These are phyloP conservation scores for Zea luxurians DNA, from an alignment of 176 grass and related monocot species.

Conservation along the genomic window DNA sequence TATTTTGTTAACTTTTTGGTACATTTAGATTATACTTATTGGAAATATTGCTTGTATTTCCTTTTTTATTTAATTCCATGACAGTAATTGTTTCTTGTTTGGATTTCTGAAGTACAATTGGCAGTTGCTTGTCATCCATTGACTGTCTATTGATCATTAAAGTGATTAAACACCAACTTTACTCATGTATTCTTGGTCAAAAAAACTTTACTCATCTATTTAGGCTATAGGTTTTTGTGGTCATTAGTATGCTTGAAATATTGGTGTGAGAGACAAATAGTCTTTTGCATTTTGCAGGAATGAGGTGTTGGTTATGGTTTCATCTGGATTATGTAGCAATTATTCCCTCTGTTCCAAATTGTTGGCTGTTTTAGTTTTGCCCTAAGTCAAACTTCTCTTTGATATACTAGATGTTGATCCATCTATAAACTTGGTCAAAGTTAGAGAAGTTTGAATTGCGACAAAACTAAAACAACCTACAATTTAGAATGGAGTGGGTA, in stretches of 20 bases:
- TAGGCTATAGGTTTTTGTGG: conserved; percentile 13
- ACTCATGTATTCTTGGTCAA: not conserved
- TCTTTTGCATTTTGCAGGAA: conserved; percentile 1
- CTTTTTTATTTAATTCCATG: not conserved
- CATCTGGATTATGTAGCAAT: conserved; percentile 11
- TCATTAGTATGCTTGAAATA: not conserved
- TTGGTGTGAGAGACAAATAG: not conserved
- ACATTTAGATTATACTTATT: conserved; percentile 5
- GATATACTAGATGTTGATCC: not conserved
- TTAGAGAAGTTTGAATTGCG: not conserved
- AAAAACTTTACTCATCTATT: not conserved
- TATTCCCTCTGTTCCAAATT: not conserved
- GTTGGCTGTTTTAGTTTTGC: not conserved
- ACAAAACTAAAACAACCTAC: not conserved
- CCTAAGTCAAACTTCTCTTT: not conserved
- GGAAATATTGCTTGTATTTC: not conserved
- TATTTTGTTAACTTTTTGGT: not conserved
- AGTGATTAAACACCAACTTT: conserved; percentile 2
- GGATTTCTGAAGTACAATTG: not conserved
- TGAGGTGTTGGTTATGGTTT: conserved; percentile 14
- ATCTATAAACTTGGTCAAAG: not conserved
- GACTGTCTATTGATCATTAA: conserved; percentile 6
- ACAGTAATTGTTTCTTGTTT: not conserved
- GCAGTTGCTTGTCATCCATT: not conserved
- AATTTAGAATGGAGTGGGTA: not conserved